These are phyloP conservation scores for Lepidium campestre DNA, from an alignment of 441 rosid genomes.

Conservation along the genomic window DNA sequence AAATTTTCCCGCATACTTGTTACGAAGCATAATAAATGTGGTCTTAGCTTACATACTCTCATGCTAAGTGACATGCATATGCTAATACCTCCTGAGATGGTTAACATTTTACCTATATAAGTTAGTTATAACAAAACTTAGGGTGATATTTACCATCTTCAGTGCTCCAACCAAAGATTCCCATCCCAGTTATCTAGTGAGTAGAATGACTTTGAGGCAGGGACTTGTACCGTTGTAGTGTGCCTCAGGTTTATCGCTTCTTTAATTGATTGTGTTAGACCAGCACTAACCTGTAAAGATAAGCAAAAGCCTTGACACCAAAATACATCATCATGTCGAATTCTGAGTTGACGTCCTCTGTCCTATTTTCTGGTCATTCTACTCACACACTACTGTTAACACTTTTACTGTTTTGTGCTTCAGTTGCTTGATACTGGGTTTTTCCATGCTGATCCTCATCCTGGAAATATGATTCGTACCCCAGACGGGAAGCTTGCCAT, in stretches of 20 bases:
- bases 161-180: background rate
- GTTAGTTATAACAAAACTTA: background rate
- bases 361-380: background rate
- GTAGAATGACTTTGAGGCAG: background rate
- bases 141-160: background rate
- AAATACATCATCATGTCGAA: background rate
- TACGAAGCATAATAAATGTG: background rate
- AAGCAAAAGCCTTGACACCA: background rate
- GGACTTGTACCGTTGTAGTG: background rate
- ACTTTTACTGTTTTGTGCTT: constrained; percentile 13
- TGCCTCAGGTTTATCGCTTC: background rate
- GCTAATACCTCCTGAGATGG: background rate
- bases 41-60: background rate
- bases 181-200: background rate
- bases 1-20: constrained; percentile 9
- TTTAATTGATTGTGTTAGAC: background rate
- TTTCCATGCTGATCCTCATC: constrained; percentile 99
- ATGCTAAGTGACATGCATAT: background rate
- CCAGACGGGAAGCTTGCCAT: constrained; percentile 96
- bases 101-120: background rate
- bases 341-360: background rate
- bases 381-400: background rate
- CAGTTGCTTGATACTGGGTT: constrained; percentile 97
- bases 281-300: background rate
- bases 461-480: constrained; percentile 96